Evolutionary conservation across 2,329 filamentous ascomycete species (phyloP).

Genomic region (Alternaria ventricosa): DNA sequence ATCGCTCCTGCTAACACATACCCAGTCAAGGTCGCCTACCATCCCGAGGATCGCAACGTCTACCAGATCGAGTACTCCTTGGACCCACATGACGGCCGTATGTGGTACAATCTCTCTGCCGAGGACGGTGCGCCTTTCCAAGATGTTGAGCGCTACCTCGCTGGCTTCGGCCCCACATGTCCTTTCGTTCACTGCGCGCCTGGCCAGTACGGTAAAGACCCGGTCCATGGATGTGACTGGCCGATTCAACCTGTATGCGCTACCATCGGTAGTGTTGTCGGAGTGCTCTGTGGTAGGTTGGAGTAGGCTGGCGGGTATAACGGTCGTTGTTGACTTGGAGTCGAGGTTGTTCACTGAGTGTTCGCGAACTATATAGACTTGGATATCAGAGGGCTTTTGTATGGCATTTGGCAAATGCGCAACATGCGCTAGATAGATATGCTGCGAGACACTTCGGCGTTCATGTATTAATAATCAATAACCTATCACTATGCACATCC

Average conservation of each 20-base stretch:
- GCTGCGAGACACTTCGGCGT: not conserved
- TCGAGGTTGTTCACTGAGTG: too few species aligned
- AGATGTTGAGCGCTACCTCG: constrained; percentile 1
- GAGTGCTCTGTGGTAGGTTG: not conserved
- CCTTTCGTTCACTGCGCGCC: constrained; percentile 2
- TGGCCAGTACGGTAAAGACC: constrained; percentile 1
- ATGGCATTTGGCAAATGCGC: not conserved
- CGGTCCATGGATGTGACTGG: constrained; percentile 4
- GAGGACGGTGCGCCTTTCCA: constrained; percentile 4
- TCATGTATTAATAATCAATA: not conserved
- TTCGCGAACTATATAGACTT: not conserved
- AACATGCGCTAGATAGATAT: not conserved
- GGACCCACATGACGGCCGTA: not conserved
- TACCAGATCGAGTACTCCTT: constrained; percentile 8
- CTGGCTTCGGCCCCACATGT: not conserved
- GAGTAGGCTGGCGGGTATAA: not conserved
- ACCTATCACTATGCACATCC: not conserved
- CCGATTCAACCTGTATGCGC: not conserved
- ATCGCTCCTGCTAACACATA: not conserved
- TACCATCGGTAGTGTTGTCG: not conserved
- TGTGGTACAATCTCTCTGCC: constrained; percentile 8
- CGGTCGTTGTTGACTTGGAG: not conserved
- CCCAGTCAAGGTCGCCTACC: constrained; percentile 5
- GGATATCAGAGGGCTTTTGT: not conserved
- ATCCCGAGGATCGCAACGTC: not conserved